Percentiles rank a stretch among this genome's conserved stretches.
phyloP scores from a whole-genome alignment of 1,139 yeast species.

The Saccharomyces hybrid region DNA sequence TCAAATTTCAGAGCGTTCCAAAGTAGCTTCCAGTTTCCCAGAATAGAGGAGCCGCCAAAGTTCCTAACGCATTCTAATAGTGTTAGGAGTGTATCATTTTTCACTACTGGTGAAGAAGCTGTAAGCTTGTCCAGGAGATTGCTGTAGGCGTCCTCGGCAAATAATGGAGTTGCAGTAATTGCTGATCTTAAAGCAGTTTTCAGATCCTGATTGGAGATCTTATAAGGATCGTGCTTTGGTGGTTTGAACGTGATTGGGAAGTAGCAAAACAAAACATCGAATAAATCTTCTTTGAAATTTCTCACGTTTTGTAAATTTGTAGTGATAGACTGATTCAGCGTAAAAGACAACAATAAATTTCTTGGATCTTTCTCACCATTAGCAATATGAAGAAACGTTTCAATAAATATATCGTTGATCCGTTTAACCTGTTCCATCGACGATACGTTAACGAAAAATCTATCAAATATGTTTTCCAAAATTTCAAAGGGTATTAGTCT shows the following conservation, averaged over 20 bases:
- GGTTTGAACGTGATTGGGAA: conserved; percentile 95
- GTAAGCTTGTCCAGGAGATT: conserved; percentile 77
- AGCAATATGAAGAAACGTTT: too few species aligned
- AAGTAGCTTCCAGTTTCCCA: conserved; percentile 61
- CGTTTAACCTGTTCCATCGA: too few species aligned
- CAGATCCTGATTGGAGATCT: conserved; percentile 66
- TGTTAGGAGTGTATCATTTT: conserved; percentile 67
- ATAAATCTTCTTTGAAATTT: conserved; percentile 50
- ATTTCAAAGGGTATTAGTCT: too few species aligned
- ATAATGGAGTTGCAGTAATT: conserved; percentile 54
- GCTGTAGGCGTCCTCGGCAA: conserved; percentile 69
- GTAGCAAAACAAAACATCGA: conserved; percentile 87
- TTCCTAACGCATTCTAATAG: conserved; percentile 47
- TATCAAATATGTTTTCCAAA: too few species aligned
- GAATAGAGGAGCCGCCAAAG: conserved; percentile 37
- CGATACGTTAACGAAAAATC: too few species aligned
- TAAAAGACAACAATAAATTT: too few species aligned
- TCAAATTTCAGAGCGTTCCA: conserved; percentile 92
- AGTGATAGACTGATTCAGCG: too few species aligned
- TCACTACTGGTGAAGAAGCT: conserved; percentile 70
- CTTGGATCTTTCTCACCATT: too few species aligned
- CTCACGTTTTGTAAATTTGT: conserved; percentile 30
- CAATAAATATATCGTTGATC: too few species aligned
- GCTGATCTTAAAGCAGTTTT: conserved; percentile 50
- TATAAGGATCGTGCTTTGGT: conserved; percentile 85